Conservation (phyloP, 1,139 yeast species). For the Maudiozyma humilis region DNA sequence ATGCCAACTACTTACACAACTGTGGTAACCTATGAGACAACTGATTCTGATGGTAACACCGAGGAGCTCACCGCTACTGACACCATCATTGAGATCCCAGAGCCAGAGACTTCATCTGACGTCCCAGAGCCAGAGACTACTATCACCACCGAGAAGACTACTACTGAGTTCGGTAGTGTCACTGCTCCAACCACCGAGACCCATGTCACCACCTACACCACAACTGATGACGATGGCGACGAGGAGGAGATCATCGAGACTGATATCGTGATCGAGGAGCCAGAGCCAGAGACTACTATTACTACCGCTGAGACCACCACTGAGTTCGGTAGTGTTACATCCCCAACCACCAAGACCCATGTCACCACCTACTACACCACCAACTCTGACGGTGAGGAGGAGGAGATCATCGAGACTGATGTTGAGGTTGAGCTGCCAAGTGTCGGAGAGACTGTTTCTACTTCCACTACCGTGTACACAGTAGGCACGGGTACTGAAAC, state of each 20-base stretch:
- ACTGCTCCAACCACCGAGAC: neutral
- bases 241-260: neutral
- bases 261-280: slow-evolving; percentile 22
- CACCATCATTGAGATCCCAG: neutral
- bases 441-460: neutral
- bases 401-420: neutral
- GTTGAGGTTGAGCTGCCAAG: slow-evolving; percentile 1
- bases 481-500: neutral
- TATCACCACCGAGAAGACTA: neutral
- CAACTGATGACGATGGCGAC: neutral
- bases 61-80: neutral
- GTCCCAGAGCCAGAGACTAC: neutral
- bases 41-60: neutral
- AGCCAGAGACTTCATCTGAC: neutral
- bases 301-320: neutral
- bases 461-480: neutral
- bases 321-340: neutral
- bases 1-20: neutral
- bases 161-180: neutral
- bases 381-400: neutral
- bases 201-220: neutral
- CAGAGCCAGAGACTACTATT: slow-evolving; percentile 1
- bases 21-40: too few species aligned
- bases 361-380: slow-evolving; percentile 1
- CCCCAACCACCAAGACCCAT: neutral